These are phyloP conservation scores for Trebouxia sp. DNA, from an alignment of 139 green algal species.

Conservation along the genomic window DNA sequence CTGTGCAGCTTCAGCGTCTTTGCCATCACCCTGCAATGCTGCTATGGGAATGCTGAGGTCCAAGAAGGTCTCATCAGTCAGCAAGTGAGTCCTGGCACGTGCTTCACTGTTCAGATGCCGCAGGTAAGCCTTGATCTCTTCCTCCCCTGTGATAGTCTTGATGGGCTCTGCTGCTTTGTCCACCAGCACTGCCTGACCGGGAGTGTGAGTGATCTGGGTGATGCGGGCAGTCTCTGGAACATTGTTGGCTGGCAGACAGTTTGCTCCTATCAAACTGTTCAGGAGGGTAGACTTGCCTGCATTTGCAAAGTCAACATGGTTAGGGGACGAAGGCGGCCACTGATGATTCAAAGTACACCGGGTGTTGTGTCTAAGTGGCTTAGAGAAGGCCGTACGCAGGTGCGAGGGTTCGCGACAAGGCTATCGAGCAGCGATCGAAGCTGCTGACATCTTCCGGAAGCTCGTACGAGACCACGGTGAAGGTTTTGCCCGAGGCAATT, in stretches of 20 bases:
- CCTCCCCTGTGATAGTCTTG: slow-evolving; percentile 9
- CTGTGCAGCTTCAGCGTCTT: neutral
- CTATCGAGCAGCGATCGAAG: too few species aligned
- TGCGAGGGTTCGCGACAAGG: neutral
- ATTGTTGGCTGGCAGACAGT: slow-evolving; percentile 72
- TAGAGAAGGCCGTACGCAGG: neutral
- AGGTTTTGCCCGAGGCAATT: too few species aligned
- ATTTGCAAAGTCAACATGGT: neutral
- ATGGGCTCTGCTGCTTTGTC: neutral
- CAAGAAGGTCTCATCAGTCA: slow-evolving; percentile 35
- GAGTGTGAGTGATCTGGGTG: slow-evolving; percentile 30
- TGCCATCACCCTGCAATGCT: slow-evolving; percentile 34
- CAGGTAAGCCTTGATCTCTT: slow-evolving; percentile 44
- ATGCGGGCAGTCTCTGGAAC: slow-evolving; percentile 44
- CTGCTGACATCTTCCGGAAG: too few species aligned
- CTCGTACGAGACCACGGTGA: too few species aligned
- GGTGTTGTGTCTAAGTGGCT: neutral
- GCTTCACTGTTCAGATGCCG: slow-evolving; percentile 62
- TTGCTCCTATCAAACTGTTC: slow-evolving; percentile 59
- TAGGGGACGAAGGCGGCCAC: neutral
- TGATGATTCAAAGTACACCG: neutral
- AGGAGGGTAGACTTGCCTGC: slow-evolving; percentile 79
- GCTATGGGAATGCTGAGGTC: slow-evolving; percentile 45
- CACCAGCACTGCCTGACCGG: neutral
- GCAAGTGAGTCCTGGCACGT: slow-evolving; percentile 31